A percentile compares a stretch with the other conserved stretches of the same genome.
Conservation (phyloP, 2,329 filamentous ascomycete genomes). For the Aphanocladium album region DNA sequence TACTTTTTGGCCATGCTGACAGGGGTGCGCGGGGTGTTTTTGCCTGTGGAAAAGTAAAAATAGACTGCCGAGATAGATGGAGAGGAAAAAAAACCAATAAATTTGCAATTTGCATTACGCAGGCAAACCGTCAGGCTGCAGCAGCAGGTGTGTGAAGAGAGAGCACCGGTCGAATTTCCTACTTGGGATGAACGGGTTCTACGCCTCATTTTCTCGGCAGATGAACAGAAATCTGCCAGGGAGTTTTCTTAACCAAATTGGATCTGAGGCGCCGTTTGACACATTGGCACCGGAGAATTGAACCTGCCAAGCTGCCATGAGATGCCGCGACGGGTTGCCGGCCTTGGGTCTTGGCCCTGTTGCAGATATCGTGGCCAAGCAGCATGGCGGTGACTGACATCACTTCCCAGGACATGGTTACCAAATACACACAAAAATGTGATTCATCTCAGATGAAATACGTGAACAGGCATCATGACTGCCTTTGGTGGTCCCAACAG, state of each 20-base stretch:
- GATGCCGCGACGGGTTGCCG: background rate
- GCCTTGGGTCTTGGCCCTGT: slow-evolving; percentile 4
- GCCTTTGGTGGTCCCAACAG: too few species aligned
- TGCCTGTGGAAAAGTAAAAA: background rate
- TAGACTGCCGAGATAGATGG: background rate
- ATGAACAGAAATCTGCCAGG: background rate
- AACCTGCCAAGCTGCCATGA: background rate
- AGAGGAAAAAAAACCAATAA: background rate
- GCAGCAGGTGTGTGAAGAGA: background rate
- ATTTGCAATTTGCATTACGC: background rate
- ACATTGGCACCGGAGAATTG: background rate
- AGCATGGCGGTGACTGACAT: background rate
- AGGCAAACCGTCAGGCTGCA: background rate
- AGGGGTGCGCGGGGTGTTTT: background rate
- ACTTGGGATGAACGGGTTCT: background rate
- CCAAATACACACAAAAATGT: background rate
- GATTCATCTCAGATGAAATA: background rate
- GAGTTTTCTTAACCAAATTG: background rate
- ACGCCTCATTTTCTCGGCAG: background rate
- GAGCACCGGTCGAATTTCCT: background rate
- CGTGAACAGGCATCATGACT: too few species aligned
- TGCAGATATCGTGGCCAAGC: background rate
- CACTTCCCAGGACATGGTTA: background rate
- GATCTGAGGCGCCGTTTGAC: background rate
- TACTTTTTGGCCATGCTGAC: slow-evolving; percentile 52